phyloP scores from a whole-genome alignment of 2,329 filamentous ascomycete genomes.

The Xylariales sp. region DNA sequence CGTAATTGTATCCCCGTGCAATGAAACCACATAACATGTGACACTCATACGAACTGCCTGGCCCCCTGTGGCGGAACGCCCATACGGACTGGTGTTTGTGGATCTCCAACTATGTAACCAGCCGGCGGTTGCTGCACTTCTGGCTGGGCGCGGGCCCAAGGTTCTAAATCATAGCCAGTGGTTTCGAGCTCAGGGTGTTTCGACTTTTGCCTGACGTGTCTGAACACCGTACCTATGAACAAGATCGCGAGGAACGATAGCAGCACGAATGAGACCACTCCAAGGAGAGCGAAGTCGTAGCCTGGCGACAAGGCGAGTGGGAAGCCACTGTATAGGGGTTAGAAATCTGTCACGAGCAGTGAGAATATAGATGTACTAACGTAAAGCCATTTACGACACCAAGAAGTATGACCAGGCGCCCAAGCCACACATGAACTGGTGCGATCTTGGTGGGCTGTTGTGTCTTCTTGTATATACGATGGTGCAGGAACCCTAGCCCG shows the following conservation, averaged over 20 bases:
- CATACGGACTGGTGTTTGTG: conserved; percentile 23
- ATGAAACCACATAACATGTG: conserved; percentile 3
- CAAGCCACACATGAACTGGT: conserved; percentile 68
- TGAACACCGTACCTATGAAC: conserved; percentile 51
- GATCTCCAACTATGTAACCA: conserved; percentile 18
- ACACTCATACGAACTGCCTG: conserved; percentile 27
- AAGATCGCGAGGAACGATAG: conserved; percentile 54
- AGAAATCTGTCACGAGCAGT: background rate
- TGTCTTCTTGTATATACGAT: conserved; percentile 64
- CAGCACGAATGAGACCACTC: conserved; percentile 58
- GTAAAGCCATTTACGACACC: conserved; percentile 68
- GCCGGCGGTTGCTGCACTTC: conserved; percentile 9
- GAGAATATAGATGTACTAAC: conserved; percentile 52
- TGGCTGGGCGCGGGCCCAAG: conserved; percentile 35
- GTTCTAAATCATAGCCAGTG: conserved; percentile 47
- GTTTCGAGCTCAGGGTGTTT: conserved; percentile 43
- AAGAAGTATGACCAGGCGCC: conserved; percentile 63
- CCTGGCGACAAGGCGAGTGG: conserved; percentile 63
- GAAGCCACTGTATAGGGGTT: conserved; percentile 60
- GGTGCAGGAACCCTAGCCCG: conserved; percentile 66
- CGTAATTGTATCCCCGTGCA: background rate
- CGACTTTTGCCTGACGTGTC: conserved; percentile 45
- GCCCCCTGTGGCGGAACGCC: conserved; percentile 32
- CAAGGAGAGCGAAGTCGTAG: conserved; percentile 61
- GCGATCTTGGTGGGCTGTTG: conserved; percentile 62